Percentiles rank a stretch among this genome's conserved stretches.
phyloP scores from a whole-genome alignment of 805 yeast species.

The Metschnikowia cerradonensis region DNA sequence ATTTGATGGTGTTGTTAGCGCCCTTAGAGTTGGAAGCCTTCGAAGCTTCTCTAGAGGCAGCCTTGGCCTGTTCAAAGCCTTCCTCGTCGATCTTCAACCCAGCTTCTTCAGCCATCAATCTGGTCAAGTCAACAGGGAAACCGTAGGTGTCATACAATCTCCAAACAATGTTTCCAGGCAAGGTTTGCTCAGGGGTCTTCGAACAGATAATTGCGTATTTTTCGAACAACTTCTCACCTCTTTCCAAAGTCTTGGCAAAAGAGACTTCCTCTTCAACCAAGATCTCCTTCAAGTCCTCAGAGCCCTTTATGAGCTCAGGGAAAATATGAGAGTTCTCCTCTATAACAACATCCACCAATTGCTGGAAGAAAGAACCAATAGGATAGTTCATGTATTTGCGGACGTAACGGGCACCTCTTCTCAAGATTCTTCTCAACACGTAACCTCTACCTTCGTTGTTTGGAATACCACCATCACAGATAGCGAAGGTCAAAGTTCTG shows the following conservation, averaged over 20 bases:
- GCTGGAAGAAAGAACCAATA: slow-evolving; percentile 89
- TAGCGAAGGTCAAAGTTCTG: slow-evolving; percentile 91
- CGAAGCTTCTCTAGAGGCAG: slow-evolving; percentile 89
- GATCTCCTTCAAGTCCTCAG: slow-evolving; percentile 77
- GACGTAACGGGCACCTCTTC: slow-evolving; percentile 97
- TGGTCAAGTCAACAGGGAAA: slow-evolving; percentile 96
- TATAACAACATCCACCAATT: slow-evolving; percentile 87
- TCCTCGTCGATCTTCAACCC: slow-evolving; percentile 88
- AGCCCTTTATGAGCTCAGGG: slow-evolving; percentile 82
- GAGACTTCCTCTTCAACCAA: slow-evolving; percentile 94
- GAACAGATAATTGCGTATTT: slow-evolving; percentile 84
- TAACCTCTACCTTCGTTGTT: slow-evolving; percentile 99
- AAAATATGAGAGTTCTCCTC: slow-evolving; percentile 82
- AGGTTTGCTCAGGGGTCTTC: slow-evolving; percentile 65
- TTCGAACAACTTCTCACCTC: slow-evolving; percentile 96
- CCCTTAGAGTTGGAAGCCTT: slow-evolving; percentile 71
- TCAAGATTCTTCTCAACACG: slow-evolving; percentile 90
- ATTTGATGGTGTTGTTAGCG: slow-evolving; percentile 61
- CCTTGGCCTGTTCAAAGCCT: slow-evolving; percentile 87
- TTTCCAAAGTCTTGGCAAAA: slow-evolving; percentile 90
- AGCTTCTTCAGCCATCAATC: slow-evolving; percentile 98
- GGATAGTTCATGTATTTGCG: slow-evolving; percentile 96
- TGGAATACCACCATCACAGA: slow-evolving; percentile 99
- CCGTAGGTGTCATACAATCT: slow-evolving; percentile 97
- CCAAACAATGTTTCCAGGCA: slow-evolving; percentile 96